These are phyloP conservation scores for Scedosporium apiospermum DNA, from an alignment of 2,329 filamentous ascomycete species.

Conservation along the genomic window DNA sequence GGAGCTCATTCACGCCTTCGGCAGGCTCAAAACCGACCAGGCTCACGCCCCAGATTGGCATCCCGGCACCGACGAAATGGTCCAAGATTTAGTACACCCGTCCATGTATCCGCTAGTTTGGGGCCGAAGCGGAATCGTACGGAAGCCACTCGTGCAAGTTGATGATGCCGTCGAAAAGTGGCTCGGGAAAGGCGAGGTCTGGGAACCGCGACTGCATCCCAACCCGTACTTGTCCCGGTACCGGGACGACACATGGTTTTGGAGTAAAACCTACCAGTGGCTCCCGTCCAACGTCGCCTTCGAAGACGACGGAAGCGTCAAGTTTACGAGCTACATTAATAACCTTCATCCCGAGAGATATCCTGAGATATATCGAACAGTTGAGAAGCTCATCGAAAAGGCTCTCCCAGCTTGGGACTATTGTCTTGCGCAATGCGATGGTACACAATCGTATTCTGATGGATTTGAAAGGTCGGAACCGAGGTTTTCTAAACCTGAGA, in stretches of 20 bases:
- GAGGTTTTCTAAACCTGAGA: neutral
- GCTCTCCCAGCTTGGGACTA: constrained; percentile 36
- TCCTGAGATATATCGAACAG: constrained; percentile 19
- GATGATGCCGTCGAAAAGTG: constrained; percentile 15
- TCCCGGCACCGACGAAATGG: constrained; percentile 37
- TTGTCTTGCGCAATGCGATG: constrained; percentile 30
- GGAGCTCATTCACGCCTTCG: constrained; percentile 10
- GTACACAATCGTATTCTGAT: constrained; percentile 14
- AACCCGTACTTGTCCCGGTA: neutral
- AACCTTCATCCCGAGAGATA: constrained; percentile 29
- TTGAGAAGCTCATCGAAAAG: constrained; percentile 25
- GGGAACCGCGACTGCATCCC: constrained; percentile 2
- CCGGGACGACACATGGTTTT: constrained; percentile 8
- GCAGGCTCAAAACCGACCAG: constrained; percentile 7
- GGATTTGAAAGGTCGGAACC: constrained; percentile 4
- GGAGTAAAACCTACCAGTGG: constrained; percentile 21
- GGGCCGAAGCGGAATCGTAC: constrained; percentile 30
- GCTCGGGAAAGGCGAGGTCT: constrained; percentile 17
- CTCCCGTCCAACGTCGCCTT: constrained; percentile 25
- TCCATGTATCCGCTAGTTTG: constrained; percentile 52
- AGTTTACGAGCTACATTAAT: constrained; percentile 36
- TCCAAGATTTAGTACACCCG: constrained; percentile 47
- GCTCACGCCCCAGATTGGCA: constrained; percentile 37
- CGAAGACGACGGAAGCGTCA: constrained; percentile 21
- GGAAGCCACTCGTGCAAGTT: constrained; percentile 23